Evolutionary conservation across 2,329 filamentous ascomycete species (phyloP).

Genomic region (Berkeleyomyces rouxiae): DNA sequence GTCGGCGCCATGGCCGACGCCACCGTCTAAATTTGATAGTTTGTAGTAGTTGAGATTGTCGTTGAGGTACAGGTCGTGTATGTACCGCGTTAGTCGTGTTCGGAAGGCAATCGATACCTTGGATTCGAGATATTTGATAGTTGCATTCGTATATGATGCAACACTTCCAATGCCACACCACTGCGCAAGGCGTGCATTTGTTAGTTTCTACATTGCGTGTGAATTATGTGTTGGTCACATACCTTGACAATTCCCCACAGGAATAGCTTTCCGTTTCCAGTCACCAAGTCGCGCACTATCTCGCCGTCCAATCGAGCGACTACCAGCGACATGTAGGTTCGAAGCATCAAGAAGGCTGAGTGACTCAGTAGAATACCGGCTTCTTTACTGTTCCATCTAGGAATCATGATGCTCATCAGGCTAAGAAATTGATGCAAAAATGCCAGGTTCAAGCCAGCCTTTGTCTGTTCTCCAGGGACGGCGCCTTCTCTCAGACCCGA

Average conservation of each 20-base stretch:
- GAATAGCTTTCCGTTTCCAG: conserved; percentile 78
- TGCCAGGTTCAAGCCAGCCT: conserved; percentile 84
- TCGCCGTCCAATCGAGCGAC: conserved; percentile 88
- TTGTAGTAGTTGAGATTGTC: conserved; percentile 95
- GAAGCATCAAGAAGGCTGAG: conserved; percentile 71
- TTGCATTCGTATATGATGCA: conserved; percentile 93
- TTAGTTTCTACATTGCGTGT: background rate
- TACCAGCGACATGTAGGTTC: conserved; percentile 85
- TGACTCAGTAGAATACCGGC: conserved; percentile 80
- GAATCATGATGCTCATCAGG: conserved; percentile 93
- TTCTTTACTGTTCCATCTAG: conserved; percentile 88
- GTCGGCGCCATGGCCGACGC: conserved; percentile 78
- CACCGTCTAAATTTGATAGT: conserved; percentile 78
- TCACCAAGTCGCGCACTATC: conserved; percentile 91
- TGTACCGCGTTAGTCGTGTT: conserved; percentile 84
- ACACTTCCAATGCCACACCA: conserved; percentile 91
- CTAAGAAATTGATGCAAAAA: conserved; percentile 96
- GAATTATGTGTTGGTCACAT: conserved; percentile 14
- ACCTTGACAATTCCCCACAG: conserved; percentile 73
- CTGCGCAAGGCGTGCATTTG: conserved; percentile 20
- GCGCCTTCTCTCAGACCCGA: conserved; percentile 57
- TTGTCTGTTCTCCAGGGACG: conserved; percentile 77
- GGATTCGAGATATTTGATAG: conserved; percentile 96
- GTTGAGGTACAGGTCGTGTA: conserved; percentile 92
- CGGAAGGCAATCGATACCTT: conserved; percentile 98